Conservation (phyloP, 208 protist genomes). For the Acanthamoeba culbertsoni region DNA sequence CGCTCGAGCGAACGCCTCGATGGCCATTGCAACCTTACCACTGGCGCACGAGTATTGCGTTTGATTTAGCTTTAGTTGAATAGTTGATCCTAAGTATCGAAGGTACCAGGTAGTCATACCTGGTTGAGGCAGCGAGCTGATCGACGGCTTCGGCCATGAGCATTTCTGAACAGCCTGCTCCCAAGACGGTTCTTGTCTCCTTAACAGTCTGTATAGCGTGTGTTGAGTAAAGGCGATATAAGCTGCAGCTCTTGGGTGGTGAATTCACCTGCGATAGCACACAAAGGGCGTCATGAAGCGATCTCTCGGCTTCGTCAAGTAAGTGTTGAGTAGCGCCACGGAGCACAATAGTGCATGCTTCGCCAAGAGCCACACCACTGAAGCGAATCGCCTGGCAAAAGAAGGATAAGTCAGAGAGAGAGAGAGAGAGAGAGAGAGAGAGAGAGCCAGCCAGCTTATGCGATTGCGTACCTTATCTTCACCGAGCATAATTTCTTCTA, state of each 20-base stretch:
- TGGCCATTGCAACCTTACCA: conserved; percentile 85
- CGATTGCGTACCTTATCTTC: conserved; percentile 91
- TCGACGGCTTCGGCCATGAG: conserved; percentile 98
- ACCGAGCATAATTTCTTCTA: conserved; percentile 97
- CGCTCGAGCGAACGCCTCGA: conserved; percentile 96
- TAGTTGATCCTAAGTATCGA: conserved; percentile 89
- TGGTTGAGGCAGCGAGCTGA: conserved; percentile 89
- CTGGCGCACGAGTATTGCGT: too few relatives aligned
- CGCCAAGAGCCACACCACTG: conserved; percentile 91
- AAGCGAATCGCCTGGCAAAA: conserved; percentile 93
- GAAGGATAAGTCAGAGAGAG: not conserved
- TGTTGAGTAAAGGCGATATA: not conserved
- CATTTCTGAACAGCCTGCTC: conserved; percentile 98
- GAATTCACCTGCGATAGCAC: conserved; percentile 92
- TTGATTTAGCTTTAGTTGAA: conserved; percentile 88
- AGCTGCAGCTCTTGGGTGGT: not conserved
- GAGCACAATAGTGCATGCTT: conserved; percentile 99
- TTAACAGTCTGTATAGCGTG: conserved; percentile 84
- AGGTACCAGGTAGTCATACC: not conserved
- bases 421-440: not conserved
- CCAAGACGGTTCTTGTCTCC: conserved; percentile 94
- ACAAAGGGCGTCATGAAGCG: conserved; percentile 99
- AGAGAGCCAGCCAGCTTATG: not conserved
- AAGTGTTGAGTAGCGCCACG: conserved; percentile 98
- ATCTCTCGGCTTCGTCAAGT: conserved; percentile 99